Conservation (phyloP, 805 yeast species). For the Saccharomyces kudriavzevii region DNA sequence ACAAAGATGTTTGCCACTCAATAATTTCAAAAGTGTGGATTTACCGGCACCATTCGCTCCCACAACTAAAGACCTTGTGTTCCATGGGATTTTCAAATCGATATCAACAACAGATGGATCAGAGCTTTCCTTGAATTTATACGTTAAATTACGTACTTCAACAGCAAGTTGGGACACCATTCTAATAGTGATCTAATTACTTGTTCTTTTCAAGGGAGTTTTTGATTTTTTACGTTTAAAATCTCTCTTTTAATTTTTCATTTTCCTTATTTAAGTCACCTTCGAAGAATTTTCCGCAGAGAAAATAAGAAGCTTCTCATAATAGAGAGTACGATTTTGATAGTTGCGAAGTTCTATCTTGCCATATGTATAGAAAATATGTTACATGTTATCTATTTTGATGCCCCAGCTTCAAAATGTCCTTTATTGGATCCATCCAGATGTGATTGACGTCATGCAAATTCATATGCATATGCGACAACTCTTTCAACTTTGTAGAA, state of each 20-base stretch:
- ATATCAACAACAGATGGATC: slow-evolving; percentile 64
- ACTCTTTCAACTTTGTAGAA: neutral
- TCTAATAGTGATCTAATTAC: neutral
- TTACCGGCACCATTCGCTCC: slow-evolving; percentile 99
- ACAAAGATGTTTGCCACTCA: slow-evolving; percentile 88
- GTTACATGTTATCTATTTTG: neutral
- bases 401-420: neutral
- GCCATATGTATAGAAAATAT: neutral
- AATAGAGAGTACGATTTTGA: no score
- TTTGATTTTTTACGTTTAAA: neutral
- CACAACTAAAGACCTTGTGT: slow-evolving; percentile 66
- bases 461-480: neutral
- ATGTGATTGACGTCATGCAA: neutral
- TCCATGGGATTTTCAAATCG: slow-evolving; percentile 53
- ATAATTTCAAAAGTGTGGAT: slow-evolving; percentile 71
- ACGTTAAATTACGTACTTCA: slow-evolving; percentile 55
- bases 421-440: neutral
- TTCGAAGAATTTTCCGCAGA: neutral
- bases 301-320: no score
- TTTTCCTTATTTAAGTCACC: slow-evolving; percentile 1
- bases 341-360: no score
- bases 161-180: slow-evolving; percentile 35
- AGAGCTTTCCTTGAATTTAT: slow-evolving; percentile 52
- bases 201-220: neutral
- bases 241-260: neutral